These are phyloP conservation scores for Hymenoscyphus fructigenus DNA, from an alignment of 2,329 filamentous ascomycete genomes.

Conservation along the genomic window DNA sequence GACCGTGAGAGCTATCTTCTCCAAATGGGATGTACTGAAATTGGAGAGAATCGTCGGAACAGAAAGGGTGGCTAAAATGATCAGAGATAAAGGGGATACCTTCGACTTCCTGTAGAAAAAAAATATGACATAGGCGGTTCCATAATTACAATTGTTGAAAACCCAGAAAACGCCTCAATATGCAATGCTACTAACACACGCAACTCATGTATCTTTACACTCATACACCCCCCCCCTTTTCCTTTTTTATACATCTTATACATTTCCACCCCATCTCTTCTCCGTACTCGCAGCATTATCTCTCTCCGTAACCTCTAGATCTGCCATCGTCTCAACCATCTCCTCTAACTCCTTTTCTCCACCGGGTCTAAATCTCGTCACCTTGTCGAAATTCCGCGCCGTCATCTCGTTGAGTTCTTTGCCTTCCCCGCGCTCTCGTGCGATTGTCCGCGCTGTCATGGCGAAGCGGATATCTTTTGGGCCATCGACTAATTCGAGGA, in stretches of 20 bases:
- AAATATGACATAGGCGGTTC: constrained; percentile 7
- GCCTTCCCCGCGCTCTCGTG: constrained; percentile 57
- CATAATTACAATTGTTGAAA: constrained; percentile 10
- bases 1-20: constrained; percentile 67
- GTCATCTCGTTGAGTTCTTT: constrained; percentile 69
- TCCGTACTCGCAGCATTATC: constrained; percentile 32
- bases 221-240: constrained; percentile 3
- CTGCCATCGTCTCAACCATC: constrained; percentile 51
- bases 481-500: constrained; percentile 93
- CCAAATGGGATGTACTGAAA: constrained; percentile 84
- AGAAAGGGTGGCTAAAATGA: constrained; percentile 78
- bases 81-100: constrained; percentile 79
- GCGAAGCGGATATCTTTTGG: constrained; percentile 92
- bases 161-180: constrained; percentile 18
- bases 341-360: constrained; percentile 68
- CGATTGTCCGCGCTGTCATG: constrained; percentile 84
- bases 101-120: constrained; percentile 81
- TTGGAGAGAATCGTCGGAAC: constrained; percentile 85
- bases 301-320: constrained; percentile 37
- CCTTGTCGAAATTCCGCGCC: constrained; percentile 75
- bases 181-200: constrained; percentile 15
- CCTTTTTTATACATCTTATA: constrained; percentile 20
- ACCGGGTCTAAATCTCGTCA: constrained; percentile 69
- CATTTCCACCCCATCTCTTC: constrained; percentile 35
- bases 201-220: constrained; percentile 7